Evolutionary conservation across 257 asterid species (phyloP).

Genomic region (Solanum corneliomulleri): DNA sequence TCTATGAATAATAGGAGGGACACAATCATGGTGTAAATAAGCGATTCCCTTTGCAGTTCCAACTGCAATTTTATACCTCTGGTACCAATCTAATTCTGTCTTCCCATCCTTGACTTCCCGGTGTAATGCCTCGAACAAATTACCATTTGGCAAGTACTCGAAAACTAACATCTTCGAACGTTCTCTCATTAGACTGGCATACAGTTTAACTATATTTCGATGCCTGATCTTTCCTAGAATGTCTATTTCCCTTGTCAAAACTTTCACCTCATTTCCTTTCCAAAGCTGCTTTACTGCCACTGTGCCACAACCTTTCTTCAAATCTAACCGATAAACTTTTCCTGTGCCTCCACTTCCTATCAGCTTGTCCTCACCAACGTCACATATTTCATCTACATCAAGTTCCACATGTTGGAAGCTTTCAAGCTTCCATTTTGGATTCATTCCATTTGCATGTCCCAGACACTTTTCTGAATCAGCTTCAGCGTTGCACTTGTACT

Average conservation of each 20-base stretch:
- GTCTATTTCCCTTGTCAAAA: neutral
- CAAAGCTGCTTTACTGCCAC: neutral
- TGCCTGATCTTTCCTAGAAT: neutral
- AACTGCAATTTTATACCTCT: neutral
- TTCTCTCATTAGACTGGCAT: neutral
- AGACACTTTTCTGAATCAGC: neutral
- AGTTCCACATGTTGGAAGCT: neutral
- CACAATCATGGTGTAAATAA: neutral
- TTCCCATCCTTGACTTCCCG: neutral
- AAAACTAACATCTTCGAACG: neutral
- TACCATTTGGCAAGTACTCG: constrained; percentile 4
- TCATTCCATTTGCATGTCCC: neutral
- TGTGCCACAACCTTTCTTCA: neutral
- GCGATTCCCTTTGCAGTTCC: constrained; percentile 4
- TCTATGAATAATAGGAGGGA: neutral
- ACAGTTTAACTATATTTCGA: neutral
- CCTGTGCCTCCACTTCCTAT: neutral
- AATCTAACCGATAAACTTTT: neutral
- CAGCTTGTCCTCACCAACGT: neutral
- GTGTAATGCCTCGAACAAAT: neutral
- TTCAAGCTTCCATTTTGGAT: neutral
- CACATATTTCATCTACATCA: neutral
- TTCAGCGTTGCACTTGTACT: neutral
- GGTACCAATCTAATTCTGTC: neutral
- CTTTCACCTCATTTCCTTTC: neutral